Evolutionary conservation across 1,284 basidiomycete species (phyloP).

Genomic region (Pascua guehoae): DNA sequence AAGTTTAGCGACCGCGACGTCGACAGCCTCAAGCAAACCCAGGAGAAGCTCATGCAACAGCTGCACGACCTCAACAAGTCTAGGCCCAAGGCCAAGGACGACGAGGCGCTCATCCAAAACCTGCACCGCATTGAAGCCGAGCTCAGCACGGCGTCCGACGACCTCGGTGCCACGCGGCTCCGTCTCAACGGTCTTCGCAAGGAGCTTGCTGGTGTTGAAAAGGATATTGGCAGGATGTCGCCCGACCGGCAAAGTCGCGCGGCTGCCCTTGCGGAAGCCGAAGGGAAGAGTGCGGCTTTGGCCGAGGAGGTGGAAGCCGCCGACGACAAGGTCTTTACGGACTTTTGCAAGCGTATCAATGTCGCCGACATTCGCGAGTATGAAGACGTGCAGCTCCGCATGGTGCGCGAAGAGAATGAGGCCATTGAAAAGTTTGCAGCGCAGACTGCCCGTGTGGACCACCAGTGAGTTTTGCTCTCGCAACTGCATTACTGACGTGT

Average conservation of each 20-base stretch:
- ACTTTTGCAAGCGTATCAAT: conserved; percentile 77
- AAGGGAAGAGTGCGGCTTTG: conserved; percentile 59
- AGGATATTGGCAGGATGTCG: conserved; percentile 62
- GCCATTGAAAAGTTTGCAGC: conserved; percentile 78
- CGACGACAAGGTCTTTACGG: conserved; percentile 74
- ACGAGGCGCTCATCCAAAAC: conserved; percentile 72
- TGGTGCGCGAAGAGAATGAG: conserved; percentile 80
- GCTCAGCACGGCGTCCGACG: conserved; percentile 70
- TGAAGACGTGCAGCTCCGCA: conserved; percentile 84
- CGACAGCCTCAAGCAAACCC: conserved; percentile 67
- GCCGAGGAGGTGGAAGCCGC: conserved; percentile 64
- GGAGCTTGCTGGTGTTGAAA: conserved; percentile 71
- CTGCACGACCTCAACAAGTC: conserved; percentile 75
- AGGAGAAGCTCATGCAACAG: conserved; percentile 73
- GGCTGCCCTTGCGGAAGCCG: conserved; percentile 55
- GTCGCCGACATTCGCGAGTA: conserved; percentile 87
- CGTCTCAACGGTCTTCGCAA: conserved; percentile 33
- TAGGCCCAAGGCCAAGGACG: conserved; percentile 74
- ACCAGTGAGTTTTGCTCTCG: conserved; percentile 70
- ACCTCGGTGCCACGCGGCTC: conserved; percentile 56
- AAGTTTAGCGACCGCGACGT: conserved; percentile 94
- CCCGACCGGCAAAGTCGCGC: conserved; percentile 65
- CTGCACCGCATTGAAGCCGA: conserved; percentile 75
- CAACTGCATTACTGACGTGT: not conserved
- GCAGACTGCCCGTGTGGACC: conserved; percentile 79